These are phyloP conservation scores for Globomyces pollinis-pini DNA, from an alignment of 192 early-diverging fungal genomes.

Conservation along the genomic window DNA sequence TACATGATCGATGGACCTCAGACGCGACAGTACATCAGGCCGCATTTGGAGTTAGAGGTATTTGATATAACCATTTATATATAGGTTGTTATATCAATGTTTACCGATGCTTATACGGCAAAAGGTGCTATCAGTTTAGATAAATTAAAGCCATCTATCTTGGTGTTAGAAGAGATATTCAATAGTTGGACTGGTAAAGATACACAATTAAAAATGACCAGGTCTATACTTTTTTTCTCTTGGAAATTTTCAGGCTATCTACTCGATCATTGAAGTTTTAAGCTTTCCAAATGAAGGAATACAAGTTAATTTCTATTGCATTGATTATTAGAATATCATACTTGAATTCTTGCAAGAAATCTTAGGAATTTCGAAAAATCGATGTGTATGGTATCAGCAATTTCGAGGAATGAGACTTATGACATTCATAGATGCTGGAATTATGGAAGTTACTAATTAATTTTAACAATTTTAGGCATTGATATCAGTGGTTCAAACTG, in stretches of 20 bases:
- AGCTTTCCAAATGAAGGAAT: conserved; percentile 10
- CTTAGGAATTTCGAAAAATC: conserved; percentile 39
- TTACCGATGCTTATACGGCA: conserved; percentile 63
- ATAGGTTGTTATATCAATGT: conserved; percentile 67
- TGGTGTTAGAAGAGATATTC: conserved; percentile 16
- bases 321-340: conserved; percentile 55
- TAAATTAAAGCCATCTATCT: conserved; percentile 54
- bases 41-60: conserved; percentile 72
- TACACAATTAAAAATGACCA: no score
- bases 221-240: conserved; percentile 11
- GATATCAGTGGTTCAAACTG: conserved; percentile 58
- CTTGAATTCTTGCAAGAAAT: conserved; percentile 77
- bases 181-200: conserved; percentile 5
- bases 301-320: neutral
- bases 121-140: conserved; percentile 38
- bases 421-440: conserved; percentile 67
- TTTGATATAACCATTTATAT: neutral
- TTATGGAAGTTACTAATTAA: conserved; percentile 35
- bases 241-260: neutral
- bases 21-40: conserved; percentile 56
- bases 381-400: conserved; percentile 28
- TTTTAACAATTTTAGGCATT: conserved; percentile 38
- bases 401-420: conserved; percentile 62
- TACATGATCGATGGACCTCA: conserved; percentile 66
- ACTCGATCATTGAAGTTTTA: conserved; percentile 5